A percentile compares a stretch with the other conserved stretches of the same genome.
Conservation (phyloP, 176 grass and related monocot genomes). For the Avena eriantha region DNA sequence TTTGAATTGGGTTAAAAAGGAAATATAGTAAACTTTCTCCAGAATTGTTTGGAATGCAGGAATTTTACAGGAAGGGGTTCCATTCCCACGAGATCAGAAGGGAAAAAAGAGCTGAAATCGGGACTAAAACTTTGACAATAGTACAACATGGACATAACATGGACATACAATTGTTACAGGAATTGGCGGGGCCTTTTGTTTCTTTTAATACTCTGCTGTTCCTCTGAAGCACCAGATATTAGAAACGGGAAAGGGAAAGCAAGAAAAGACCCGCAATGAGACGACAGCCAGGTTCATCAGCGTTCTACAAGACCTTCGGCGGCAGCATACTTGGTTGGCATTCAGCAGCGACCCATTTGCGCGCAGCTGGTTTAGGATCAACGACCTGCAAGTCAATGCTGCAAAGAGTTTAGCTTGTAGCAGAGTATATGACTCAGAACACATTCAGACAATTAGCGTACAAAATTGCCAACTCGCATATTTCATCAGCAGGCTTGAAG, state of each 20-base stretch:
- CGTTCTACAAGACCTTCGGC: background rate
- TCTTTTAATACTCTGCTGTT: background rate
- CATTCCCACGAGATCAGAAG: background rate
- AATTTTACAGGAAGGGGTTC: background rate
- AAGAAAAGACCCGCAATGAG: background rate
- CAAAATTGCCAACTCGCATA: background rate
- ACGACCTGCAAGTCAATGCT: background rate
- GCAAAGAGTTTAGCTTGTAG: background rate
- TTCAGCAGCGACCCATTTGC: background rate
- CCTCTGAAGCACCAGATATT: background rate
- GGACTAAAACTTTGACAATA: background rate
- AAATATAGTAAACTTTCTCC: background rate
- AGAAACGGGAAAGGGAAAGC: background rate
- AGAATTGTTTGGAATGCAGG: background rate
- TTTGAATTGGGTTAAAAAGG: background rate
- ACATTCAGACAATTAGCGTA: background rate
- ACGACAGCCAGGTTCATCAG: background rate
- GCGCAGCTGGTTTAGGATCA: background rate
- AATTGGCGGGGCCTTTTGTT: background rate
- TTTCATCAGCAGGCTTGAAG: background rate
- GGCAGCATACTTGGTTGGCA: background rate
- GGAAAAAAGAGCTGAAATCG: background rate
- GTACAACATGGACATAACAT: conserved; percentile 3
- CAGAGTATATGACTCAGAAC: background rate
- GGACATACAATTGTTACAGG: conserved; percentile 3